A percentile compares a stretch with the other conserved stretches of the same genome.
Conservation (phyloP, 2,329 filamentous ascomycete species). For the Chaetomium globosum region DNA sequence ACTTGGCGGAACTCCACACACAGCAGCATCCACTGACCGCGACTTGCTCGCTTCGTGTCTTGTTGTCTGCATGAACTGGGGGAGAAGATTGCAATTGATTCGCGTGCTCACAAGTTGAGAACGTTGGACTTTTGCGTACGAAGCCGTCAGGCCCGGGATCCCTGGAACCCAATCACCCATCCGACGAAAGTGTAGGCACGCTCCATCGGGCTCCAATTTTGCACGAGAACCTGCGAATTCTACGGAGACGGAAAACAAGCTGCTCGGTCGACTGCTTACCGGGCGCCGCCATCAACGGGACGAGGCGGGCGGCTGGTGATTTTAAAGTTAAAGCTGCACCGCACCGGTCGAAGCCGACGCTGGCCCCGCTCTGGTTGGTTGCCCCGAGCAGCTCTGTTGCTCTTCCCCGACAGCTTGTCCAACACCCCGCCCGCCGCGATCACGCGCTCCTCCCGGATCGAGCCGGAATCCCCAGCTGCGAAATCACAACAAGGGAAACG, state of each 20-base stretch:
- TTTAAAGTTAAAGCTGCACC: neutral
- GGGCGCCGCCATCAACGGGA: neutral
- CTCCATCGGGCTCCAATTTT: neutral
- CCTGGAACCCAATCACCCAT: neutral
- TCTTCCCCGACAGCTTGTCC: constrained; percentile 18
- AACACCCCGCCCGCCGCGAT: constrained; percentile 25
- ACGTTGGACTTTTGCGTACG: neutral
- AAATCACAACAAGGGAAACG: neutral
- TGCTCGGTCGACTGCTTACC: neutral
- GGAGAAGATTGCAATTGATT: neutral
- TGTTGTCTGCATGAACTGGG: neutral
- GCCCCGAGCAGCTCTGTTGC: constrained; percentile 17
- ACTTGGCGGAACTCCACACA: neutral
- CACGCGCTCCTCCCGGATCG: constrained; percentile 21
- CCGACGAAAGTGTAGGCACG: neutral
- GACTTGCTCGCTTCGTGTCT: neutral
- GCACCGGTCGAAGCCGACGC: constrained; percentile 13
- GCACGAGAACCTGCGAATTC: neutral
- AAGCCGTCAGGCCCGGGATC: neutral
- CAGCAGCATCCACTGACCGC: constrained; percentile 8
- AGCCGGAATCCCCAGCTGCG: neutral
- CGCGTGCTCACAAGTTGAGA: neutral
- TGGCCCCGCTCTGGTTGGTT: constrained; percentile 25
- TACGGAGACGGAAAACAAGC: neutral
- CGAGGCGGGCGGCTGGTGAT: neutral